A percentile compares a stretch with the other conserved stretches of the same genome.
Conservation (phyloP, 306 rosid species). For the Pyrus communis region DNA sequence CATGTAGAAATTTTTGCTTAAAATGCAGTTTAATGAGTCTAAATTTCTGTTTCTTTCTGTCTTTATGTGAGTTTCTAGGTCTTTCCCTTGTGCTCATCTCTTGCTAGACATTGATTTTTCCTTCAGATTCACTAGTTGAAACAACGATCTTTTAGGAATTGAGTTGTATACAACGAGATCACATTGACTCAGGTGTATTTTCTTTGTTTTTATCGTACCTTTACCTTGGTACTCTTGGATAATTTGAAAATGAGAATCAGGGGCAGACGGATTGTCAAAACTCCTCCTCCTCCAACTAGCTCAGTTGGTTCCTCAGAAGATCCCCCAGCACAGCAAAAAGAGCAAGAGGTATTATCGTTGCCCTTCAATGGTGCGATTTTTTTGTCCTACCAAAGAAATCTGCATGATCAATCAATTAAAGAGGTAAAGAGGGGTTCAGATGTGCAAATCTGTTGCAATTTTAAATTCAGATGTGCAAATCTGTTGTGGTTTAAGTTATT, state of each 20-base stretch:
- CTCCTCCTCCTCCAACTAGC: neutral
- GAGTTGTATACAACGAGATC: neutral
- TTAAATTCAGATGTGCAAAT: neutral
- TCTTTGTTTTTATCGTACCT: neutral
- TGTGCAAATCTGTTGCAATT: too few relatives aligned
- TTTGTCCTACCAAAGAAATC: neutral
- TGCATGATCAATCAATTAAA: neutral
- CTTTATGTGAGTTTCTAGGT: neutral
- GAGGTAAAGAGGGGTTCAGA: neutral
- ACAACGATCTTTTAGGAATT: neutral
- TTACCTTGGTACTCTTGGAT: neutral
- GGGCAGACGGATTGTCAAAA: neutral
- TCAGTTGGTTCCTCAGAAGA: neutral
- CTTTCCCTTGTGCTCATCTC: neutral
- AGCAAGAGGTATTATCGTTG: conserved; percentile 9
- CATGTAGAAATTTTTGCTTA: neutral
- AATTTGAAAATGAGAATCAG: neutral
- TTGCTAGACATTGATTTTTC: neutral
- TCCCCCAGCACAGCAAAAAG: neutral
- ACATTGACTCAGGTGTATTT: neutral
- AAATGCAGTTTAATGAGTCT: neutral
- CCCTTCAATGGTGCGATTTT: neutral
- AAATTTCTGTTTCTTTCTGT: neutral
- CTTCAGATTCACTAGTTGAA: neutral
- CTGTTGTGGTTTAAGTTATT: neutral